Evolutionary conservation across 164 flowering plant species (phyloP), one percentile per base, ranked within the genome.

Genomic region (Umbellularia californica): DNA sequence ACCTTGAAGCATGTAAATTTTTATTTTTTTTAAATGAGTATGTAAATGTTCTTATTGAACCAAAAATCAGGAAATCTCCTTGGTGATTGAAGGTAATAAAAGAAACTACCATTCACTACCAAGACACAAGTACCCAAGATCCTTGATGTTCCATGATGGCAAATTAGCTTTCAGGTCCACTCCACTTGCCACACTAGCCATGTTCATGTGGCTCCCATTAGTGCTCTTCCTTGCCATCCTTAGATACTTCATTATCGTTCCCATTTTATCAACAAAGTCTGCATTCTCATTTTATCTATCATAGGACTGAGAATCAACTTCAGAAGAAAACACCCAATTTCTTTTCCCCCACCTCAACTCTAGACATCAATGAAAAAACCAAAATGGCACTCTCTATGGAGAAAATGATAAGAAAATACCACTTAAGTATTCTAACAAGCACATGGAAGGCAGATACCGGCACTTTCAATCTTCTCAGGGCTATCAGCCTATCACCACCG

Each of bases 131-230:
- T 83, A 84, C 77, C 87, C 85, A 58, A 89, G 84, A 50, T 86
- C 87, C 5, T 50, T 90, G 50, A 79, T 90, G 19, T 89, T 90
- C 74, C 94, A 90, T 72, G 92, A 90, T 74, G 91, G 94, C 3
- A 80, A 92, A 68, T 64, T 89, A 58, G 91, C 87, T 5, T 74
- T 82, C 52, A 70, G 73, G 65, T 90, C 95, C 5, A 85, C 87
- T 4, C 86, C 84, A 25, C 19, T 79, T 0, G 76, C 81, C 52
- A 69, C 86, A 0, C 58, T 88, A 17, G 68, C 69, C 65, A 81
- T 84, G 81, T 85, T 88, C 81, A 55, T 87, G 15, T 90, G 91
- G 91, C 28, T 87, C 17, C 92, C 92, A 15, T 33, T 87, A 20
- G 92, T 86, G 0, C 4, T 86, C 23, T 2, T 78, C 1, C 76